Evolutionary conservation across 768 basidiomycete species (phyloP), one percentile per base, ranked within the genome.

Genomic region (Cystofilobasidium capitatum): DNA sequence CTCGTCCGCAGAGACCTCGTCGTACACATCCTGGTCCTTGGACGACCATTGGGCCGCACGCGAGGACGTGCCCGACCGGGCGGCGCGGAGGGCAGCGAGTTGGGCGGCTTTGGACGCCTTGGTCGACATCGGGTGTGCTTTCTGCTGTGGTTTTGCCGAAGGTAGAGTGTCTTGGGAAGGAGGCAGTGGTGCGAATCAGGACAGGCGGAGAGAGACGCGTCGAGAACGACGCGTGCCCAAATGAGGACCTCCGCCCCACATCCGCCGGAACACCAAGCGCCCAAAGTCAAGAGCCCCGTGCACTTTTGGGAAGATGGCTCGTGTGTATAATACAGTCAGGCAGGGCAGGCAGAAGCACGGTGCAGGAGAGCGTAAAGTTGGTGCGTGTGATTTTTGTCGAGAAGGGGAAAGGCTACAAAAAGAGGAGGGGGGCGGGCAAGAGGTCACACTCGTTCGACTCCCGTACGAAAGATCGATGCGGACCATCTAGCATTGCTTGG

Each of bases 1-100:
- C 72, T 91, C 86, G 13, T 89, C 89, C 64, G 96, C 93, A 0
- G 86, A 83, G 20, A 98, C 88, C 72, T 89, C 88, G 72, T 96
- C 91, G 74, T 93, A 98, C 16, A 98, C 79, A 20, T 82, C 80
- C 22, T 79, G 81, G 44, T 91, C 88, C 39, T 87, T 81, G 51
- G 83, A 72, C 73, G 40, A 74, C 74, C 75, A 78, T 47, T 77
- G 75, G 39, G 67, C 65, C 36, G 77, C 66, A n/a, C 78, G 67
- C 20, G 76, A 75, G 57, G 75, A 77, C 26, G 51, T 6, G 24
- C 73, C 74, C 17, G 72, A 73, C 66, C 78, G 65, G 16, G 78
- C 77, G 24, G 77, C 76, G 58, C 72, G 71, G 45, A 79, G 73
- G 24, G 76, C 77, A 31, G 77, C 78, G 16, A 78, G 74, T 57